These are phyloP conservation scores for Pinus albicaulis DNA, from an alignment of 75 land plant species.

Conservation along the genomic window DNA sequence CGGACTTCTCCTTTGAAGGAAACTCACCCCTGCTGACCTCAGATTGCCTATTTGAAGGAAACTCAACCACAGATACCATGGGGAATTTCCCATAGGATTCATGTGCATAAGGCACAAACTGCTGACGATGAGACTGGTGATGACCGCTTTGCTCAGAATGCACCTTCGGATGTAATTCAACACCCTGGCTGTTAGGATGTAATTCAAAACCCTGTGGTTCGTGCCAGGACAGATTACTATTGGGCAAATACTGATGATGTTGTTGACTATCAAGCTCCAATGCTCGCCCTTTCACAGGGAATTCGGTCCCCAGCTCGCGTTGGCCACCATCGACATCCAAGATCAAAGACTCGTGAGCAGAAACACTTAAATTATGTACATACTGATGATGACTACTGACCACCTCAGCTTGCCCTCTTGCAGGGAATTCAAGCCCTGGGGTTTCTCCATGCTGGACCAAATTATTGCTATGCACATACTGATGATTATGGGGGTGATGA, in stretches of 20 bases:
- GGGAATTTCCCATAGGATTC: background rate
- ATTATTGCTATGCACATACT: constrained; percentile 7
- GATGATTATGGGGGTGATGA: constrained; percentile 7
- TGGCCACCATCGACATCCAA: no score
- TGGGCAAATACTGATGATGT: background rate
- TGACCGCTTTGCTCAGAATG: background rate
- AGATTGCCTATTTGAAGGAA: background rate
- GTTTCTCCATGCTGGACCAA: constrained; percentile 2
- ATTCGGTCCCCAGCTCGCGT: no score
- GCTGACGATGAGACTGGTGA: background rate
- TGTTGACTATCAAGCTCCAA: no score
- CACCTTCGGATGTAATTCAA: background rate
- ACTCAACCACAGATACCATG: background rate
- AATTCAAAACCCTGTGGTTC: background rate
- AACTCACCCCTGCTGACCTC: background rate
- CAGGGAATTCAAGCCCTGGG: background rate
- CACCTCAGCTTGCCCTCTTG: background rate
- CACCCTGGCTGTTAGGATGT: background rate
- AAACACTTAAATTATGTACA: background rate
- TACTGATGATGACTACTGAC: background rate
- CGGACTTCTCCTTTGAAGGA: constrained; percentile 1
- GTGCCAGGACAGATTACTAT: background rate
- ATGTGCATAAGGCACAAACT: background rate
- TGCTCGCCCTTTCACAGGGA: no score
- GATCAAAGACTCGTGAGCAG: no score